phyloP scores from a whole-genome alignment of 352 stramenopile species.

The Globisporangium cederbergense region DNA sequence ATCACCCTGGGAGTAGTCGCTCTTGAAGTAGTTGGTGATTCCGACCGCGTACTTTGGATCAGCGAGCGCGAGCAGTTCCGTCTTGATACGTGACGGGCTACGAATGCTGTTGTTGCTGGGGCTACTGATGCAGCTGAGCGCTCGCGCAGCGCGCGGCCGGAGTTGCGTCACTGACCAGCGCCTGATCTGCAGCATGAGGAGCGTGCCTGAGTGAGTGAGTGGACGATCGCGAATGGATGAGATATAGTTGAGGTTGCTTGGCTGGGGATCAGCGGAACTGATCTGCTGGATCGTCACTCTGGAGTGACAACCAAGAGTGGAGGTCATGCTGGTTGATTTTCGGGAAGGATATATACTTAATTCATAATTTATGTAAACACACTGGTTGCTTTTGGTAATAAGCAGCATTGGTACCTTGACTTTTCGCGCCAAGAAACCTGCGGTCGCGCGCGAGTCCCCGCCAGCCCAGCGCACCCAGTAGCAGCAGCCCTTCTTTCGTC shows the following conservation, averaged over 20 bases:
- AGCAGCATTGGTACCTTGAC: too few species aligned
- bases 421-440: background rate
- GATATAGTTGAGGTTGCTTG: too few species aligned
- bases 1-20: slow-evolving; percentile 13
- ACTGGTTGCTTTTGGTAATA: background rate
- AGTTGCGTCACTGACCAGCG: background rate
- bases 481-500: too few species aligned
- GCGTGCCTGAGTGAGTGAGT: background rate
- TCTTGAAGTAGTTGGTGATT: slow-evolving; percentile 15
- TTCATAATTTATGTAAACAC: background rate
- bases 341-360: background rate
- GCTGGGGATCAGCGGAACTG: background rate
- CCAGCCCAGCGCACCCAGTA: background rate
- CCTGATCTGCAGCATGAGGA: background rate
- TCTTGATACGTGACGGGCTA: slow-evolving; percentile 7
- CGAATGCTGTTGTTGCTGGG: background rate
- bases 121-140: background rate
- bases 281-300: background rate
- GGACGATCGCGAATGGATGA: background rate
- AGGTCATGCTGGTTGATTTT: background rate
- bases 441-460: background rate
- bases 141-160: background rate
- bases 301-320: background rate
- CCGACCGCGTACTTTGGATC: slow-evolving; percentile 4
- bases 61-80: slow-evolving; percentile 10